phyloP scores from a whole-genome alignment of 169 alveolate genomes.

The Amoebophrya sp. region DNA sequence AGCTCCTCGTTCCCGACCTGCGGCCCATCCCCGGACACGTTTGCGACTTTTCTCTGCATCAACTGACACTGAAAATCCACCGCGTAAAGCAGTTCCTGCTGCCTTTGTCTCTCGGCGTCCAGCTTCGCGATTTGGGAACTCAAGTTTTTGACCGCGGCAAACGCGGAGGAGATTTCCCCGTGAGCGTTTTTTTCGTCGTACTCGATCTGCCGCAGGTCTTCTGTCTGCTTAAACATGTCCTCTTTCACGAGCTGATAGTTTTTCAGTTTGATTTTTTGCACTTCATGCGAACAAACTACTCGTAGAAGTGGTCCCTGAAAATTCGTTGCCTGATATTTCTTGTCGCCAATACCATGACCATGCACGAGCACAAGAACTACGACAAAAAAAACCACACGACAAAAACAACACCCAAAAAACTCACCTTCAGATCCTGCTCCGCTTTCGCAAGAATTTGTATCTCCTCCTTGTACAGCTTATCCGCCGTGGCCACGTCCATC shows the following conservation, averaged over 20 bases:
- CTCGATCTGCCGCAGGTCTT: constrained; percentile 63
- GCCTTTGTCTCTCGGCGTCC: constrained; percentile 72
- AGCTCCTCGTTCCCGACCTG: constrained; percentile 72
- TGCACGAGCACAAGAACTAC: too few relatives aligned
- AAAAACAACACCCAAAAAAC: too few relatives aligned
- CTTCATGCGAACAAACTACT: too few relatives aligned
- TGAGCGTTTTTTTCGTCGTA: constrained; percentile 67
- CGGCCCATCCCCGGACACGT: constrained; percentile 77
- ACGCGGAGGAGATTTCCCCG: constrained; percentile 74
- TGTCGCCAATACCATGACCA: too few relatives aligned
- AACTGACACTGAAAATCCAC: constrained; percentile 79
- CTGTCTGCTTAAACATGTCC: constrained; percentile 64
- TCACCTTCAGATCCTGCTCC: constrained; percentile 62
- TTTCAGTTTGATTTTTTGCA: too few relatives aligned
- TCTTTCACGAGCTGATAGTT: constrained; percentile 60
- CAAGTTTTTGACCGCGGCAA: constrained; percentile 70
- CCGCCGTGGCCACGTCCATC: constrained; percentile 36
- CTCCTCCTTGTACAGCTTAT: constrained; percentile 35
- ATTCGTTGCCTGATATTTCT: too few relatives aligned
- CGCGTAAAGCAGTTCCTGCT: constrained; percentile 75
- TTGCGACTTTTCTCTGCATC: constrained; percentile 81
- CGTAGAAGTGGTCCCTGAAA: too few relatives aligned
- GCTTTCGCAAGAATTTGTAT: constrained; percentile 41
- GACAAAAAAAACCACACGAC: too few relatives aligned
- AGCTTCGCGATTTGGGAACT: constrained; percentile 71